Evolutionary conservation across 2,329 filamentous ascomycete species (phyloP), one percentile per base, ranked within the genome.

Genomic region (Penicillium sp.): DNA sequence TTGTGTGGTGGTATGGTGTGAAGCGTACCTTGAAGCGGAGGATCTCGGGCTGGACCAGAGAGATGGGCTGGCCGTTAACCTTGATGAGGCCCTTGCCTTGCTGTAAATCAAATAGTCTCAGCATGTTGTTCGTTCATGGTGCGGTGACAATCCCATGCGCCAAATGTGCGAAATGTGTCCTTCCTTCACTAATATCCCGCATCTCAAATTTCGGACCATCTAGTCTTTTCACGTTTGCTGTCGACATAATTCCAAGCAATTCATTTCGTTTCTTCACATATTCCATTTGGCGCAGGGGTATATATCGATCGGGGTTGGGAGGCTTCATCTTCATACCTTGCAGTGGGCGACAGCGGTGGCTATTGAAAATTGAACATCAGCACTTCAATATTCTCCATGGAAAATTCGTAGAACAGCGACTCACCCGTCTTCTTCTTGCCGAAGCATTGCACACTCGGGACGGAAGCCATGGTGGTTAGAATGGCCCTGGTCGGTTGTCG

Each of bases 61-160:
- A 84, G 74, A 99, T 88, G 75, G 94, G 94, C 79, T 91, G 90
- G 82, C 94, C 94, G 86, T 97, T 99, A 82, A 97, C 94, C 86
- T 95, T 96, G 83, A 99, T 87, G 74, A 97, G 88, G 80, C 94
- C 94, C 79, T 89, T 89, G 76, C 88, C 88, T 77, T 86, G 80
- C 85, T 87, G 71, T 75, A 70, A 61, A 51, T 55, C 54, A 34
- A 58, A 53, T 57, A 64, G 56, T 66, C 66, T 71, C 64, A 69
- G 68, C 55, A 59, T 59, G 36, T 44, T 60, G 51, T 62, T 66
- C 52, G 52, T n/a, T 46, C 19, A 51, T 42, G 31, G 36, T 53
- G 23, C 43, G 18, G 36, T 52, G 44, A 29, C 24, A 21, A 11
- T 18, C 49, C 58, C 40, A 52, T 58, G 50, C 62, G 62, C 61